Evolutionary conservation across 2,329 filamentous ascomycete genomes (phyloP).

Genomic region (Graphiopsis chlorocephala): DNA sequence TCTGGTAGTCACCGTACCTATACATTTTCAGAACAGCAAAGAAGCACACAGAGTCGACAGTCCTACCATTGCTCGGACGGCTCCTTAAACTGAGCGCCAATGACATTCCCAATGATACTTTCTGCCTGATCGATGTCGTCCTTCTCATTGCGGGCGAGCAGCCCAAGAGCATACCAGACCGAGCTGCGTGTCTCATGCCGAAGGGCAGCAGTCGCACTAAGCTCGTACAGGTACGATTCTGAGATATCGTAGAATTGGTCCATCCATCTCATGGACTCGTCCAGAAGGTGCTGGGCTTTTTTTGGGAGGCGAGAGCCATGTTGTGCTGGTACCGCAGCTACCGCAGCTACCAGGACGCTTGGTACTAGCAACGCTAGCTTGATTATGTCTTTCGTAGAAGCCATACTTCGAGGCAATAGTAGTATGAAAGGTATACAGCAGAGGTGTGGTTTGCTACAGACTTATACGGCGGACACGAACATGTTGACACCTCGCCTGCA

Average conservation of each 20-base stretch:
- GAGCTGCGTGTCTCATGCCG: slow-evolving; percentile 58
- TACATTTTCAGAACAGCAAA: slow-evolving; percentile 34
- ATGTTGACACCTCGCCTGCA: background rate
- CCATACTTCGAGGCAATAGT: background rate
- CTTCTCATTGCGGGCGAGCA: slow-evolving; percentile 54
- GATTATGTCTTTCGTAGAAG: background rate
- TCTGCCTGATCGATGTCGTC: slow-evolving; percentile 51
- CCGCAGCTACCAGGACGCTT: background rate
- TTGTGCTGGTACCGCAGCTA: slow-evolving; percentile 2
- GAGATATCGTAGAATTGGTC: slow-evolving; percentile 54
- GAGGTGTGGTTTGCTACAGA: background rate
- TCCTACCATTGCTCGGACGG: slow-evolving; percentile 53
- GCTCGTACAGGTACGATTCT: slow-evolving; percentile 54
- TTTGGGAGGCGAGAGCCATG: background rate
- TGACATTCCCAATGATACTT: slow-evolving; percentile 55
- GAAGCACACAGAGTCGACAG: background rate
- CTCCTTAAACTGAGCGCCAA: slow-evolving; percentile 53
- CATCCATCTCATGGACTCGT: slow-evolving; percentile 30
- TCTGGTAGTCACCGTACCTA: slow-evolving; percentile 49
- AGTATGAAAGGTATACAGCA: background rate
- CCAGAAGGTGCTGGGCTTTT: background rate
- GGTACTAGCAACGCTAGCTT: background rate
- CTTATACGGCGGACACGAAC: background rate
- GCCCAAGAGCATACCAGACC: slow-evolving; percentile 58
- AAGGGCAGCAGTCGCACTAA: slow-evolving; percentile 45